Evolutionary conservation across 805 yeast species (phyloP), one percentile per base, ranked within the genome.

Genomic region (Ogataea pilisensis): DNA sequence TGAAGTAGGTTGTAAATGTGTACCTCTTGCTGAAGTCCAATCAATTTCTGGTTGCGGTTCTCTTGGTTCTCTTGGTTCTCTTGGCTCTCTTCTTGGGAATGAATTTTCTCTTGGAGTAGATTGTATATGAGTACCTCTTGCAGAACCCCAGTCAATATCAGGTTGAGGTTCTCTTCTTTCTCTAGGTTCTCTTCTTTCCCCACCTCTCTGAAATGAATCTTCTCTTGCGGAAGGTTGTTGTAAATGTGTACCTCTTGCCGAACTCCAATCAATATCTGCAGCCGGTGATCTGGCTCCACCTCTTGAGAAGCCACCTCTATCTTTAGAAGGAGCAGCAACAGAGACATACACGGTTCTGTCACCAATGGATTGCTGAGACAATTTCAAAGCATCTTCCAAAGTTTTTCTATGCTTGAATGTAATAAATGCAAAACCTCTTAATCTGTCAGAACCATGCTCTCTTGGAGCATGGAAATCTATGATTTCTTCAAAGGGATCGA

Each of bases 381-480:
- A 68, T 39, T 62, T 55, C 46, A 77, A 66, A 1, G 80, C 76
- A 49, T 72, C 77, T 57, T 74, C 78, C 52, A 77, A 69, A 8
- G 63, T 54, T 11, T 61, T 69, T 54, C 74, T 66, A 45, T 68
- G 66, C 20, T 55, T 53, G 50, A 77, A 76, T 13, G 79, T 71
- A 47, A 76, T 64, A 44, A 76, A 76, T 28, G 79, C 81, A 55
- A 69, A 75, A 12, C 80, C 79, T 55, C 68, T 73, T 40, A 85
- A 72, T 57, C 81, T 78, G 28, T 85, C 81, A 43, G 80, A 76
- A 47, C 67, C 73, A 54, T 64, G 57, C 64, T 85, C 95, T 57
- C 69, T 75, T 51, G 96, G 95, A 50, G 87, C 76, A 47, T 80
- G 78, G 47, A 89, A 71, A 41, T 79, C 82, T 34, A 70, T 66